These are phyloP conservation scores for Fusarium liriodendri DNA, from an alignment of 2,329 filamentous ascomycete species.

Conservation along the genomic window DNA sequence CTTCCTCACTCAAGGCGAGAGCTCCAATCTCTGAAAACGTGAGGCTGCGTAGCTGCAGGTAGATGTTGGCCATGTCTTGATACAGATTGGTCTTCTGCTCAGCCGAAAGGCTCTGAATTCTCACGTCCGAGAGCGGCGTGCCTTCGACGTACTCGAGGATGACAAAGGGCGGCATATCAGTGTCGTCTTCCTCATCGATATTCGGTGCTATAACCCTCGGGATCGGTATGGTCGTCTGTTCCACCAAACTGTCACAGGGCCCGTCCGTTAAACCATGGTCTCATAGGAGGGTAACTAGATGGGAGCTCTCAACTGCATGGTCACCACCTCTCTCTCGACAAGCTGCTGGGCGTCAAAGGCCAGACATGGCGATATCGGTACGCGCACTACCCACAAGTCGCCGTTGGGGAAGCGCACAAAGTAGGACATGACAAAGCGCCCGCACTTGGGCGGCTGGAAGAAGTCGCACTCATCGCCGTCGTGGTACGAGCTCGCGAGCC, in stretches of 20 bases:
- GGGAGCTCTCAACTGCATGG: slow-evolving; percentile 25
- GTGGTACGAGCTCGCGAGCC: slow-evolving; percentile 27
- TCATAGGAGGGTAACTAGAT: neutral
- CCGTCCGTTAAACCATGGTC: neutral
- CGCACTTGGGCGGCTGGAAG: slow-evolving; percentile 22
- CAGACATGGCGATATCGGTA: slow-evolving; percentile 22
- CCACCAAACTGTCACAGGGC: slow-evolving; percentile 15
- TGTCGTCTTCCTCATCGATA: neutral
- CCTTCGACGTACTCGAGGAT: slow-evolving; percentile 35
- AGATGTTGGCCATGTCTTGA: neutral
- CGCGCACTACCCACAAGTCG: slow-evolving; percentile 22
- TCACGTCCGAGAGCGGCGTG: slow-evolving; percentile 23
- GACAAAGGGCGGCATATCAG: slow-evolving; percentile 23
- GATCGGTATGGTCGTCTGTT: slow-evolving; percentile 18
- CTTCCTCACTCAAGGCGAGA: neutral
- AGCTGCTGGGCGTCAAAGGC: slow-evolving; percentile 6
- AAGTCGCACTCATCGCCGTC: slow-evolving; percentile 20
- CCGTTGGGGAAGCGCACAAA: slow-evolving; percentile 27
- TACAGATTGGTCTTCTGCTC: neutral
- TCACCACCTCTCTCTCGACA: slow-evolving; percentile 33
- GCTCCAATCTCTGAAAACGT: neutral
- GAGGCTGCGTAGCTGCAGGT: neutral
- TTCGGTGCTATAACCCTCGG: slow-evolving; percentile 2
- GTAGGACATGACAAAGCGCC: slow-evolving; percentile 35
- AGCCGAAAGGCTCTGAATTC: neutral